Percentiles rank a stretch among this genome's conserved stretches.
These are phyloP conservation scores for Pseudogymnoascus sp. DNA, from an alignment of 2,329 filamentous ascomycete genomes.

Conservation along the genomic window DNA sequence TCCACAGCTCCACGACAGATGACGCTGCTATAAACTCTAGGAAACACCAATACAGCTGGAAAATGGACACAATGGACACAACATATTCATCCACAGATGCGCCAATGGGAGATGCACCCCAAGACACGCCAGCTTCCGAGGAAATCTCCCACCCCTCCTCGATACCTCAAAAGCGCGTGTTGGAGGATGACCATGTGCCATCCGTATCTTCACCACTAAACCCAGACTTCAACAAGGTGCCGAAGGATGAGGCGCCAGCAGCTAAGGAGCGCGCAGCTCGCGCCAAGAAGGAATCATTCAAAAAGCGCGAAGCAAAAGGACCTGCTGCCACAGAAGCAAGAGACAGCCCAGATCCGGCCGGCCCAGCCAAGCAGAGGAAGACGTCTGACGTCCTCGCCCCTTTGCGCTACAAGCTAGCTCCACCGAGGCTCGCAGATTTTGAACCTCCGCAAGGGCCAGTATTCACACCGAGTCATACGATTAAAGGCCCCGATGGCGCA, in stretches of 20 bases:
- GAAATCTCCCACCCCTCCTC: constrained; percentile 39
- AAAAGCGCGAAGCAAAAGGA: constrained; percentile 61
- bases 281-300: constrained; percentile 60
- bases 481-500: constrained; percentile 44
- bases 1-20: not conserved
- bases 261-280: constrained; percentile 35
- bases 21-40: not conserved
- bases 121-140: constrained; percentile 31
- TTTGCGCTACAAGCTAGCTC: constrained; percentile 57
- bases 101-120: constrained; percentile 14
- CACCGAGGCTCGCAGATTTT: constrained; percentile 57
- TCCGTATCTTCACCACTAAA: constrained; percentile 70
- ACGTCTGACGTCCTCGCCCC: constrained; percentile 41
- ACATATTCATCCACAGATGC: not conserved
- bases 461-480: constrained; percentile 50
- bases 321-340: constrained; percentile 38
- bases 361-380: constrained; percentile 32
- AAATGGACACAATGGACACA: constrained; percentile 5
- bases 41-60: not conserved
- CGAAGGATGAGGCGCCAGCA: constrained; percentile 40
- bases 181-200: constrained; percentile 65
- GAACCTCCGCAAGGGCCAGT: constrained; percentile 52
- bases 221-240: constrained; percentile 50
- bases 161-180: constrained; percentile 57
- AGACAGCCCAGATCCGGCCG: constrained; percentile 51